phyloP scores from a whole-genome alignment of 176 grass and related monocot species.

The Hyparrhenia diplandra region DNA sequence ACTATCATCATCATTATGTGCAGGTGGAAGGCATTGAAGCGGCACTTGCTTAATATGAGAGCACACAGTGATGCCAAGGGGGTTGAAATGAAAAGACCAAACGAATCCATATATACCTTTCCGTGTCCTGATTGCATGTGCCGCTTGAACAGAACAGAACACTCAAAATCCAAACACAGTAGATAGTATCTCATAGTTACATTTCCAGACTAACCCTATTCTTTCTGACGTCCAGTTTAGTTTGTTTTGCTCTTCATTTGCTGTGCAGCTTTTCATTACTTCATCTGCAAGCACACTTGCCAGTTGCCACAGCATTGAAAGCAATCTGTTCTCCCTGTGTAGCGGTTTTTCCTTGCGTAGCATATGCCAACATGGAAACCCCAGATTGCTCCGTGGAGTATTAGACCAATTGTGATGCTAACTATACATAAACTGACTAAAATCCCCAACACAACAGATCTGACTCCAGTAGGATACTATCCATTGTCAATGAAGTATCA shows the following conservation, averaged over 20 bases:
- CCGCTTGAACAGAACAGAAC: conserved; percentile 61
- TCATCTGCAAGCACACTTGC: conserved; percentile 5
- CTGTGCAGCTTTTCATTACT: conserved; percentile 26
- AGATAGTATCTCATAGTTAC: conserved; percentile 42
- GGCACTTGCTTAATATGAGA: conserved; percentile 52
- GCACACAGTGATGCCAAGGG: conserved; percentile 49
- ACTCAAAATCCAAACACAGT: conserved; percentile 37
- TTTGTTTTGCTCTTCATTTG: conserved; percentile 39
- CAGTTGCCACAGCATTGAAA: conserved; percentile 11
- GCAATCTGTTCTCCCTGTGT: conserved; percentile 12
- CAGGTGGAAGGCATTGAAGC: conserved; percentile 71
- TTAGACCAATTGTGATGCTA: conserved; percentile 28
- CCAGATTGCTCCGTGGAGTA: neutral
- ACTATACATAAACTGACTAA: conserved; percentile 13
- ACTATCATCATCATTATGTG: conserved; percentile 21
- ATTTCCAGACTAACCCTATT: conserved; percentile 45
- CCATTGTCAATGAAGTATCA: conserved; percentile 5
- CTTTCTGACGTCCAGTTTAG: conserved; percentile 26
- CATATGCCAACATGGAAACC: conserved; percentile 2
- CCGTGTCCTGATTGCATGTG: conserved; percentile 95
- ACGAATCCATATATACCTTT: conserved; percentile 56
- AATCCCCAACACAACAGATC: conserved; percentile 3
- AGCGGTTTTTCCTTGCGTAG: conserved; percentile 17
- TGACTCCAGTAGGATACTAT: conserved; percentile 25
- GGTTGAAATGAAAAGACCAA: conserved; percentile 52